Percentiles rank a stretch among this genome's conserved stretches.
phyloP scores from a whole-genome alignment of 306 rosid genomes.

The Lotus japonicus region DNA sequence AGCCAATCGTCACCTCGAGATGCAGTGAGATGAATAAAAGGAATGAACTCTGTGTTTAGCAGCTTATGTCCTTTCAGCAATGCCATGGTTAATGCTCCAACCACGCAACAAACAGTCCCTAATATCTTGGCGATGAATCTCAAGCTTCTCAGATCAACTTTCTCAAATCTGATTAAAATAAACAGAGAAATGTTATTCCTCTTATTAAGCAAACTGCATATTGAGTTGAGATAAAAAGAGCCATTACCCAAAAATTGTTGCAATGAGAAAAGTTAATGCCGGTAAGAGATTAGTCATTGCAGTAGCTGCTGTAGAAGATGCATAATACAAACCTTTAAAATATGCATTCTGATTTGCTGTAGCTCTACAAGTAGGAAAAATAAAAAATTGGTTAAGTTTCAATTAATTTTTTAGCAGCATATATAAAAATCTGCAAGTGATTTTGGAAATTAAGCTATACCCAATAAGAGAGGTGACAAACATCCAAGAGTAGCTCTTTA shows the following conservation, averaged over 20 bases:
- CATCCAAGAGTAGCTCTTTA: constrained; percentile 44
- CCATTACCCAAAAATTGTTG: constrained; percentile 50
- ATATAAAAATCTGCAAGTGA: background rate
- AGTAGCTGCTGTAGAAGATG: constrained; percentile 55
- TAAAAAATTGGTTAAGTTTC: no score
- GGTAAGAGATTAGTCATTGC: constrained; percentile 68
- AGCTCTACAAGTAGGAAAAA: constrained; percentile 31
- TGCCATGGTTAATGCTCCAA: constrained; percentile 69
- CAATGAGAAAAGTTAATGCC: constrained; percentile 56
- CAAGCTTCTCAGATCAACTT: constrained; percentile 32
- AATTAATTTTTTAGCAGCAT: no score
- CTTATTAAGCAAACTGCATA: background rate
- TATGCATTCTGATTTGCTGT: constrained; percentile 64
- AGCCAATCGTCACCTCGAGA: constrained; percentile 32
- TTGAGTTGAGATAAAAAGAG: background rate
- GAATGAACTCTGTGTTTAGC: constrained; percentile 28
- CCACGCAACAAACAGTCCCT: constrained; percentile 56
- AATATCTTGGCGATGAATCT: constrained; percentile 51
- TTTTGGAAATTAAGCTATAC: constrained; percentile 19
- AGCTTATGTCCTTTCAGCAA: constrained; percentile 60
- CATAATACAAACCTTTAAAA: constrained; percentile 54
- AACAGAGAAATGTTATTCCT: background rate
- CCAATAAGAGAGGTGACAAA: constrained; percentile 55
- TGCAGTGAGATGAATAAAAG: constrained; percentile 22
- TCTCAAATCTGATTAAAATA: constrained; percentile 46